phyloP scores from a whole-genome alignment of 2,329 filamentous ascomycete species.

The Talaromyces rugulosus region DNA sequence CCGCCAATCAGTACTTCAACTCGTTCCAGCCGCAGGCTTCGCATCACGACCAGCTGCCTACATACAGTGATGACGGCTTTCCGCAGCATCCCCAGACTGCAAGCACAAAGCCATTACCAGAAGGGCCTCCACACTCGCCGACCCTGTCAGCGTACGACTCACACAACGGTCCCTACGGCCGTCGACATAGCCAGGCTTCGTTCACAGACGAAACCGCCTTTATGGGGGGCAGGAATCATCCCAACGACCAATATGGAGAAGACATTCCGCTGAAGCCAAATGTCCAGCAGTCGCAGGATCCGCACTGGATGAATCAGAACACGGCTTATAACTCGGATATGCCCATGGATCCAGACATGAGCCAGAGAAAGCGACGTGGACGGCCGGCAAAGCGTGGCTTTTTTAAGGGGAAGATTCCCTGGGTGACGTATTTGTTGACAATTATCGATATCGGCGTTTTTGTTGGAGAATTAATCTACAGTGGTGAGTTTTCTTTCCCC shows the following conservation, averaged over 20 bases:
- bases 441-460: constrained; percentile 77
- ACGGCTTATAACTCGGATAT: constrained; percentile 42
- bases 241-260: constrained; percentile 36
- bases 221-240: constrained; percentile 27
- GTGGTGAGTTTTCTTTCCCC: constrained; percentile 55
- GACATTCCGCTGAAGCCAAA: constrained; percentile 39
- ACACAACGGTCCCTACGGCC: constrained; percentile 38
- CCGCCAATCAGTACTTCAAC: constrained; percentile 64
- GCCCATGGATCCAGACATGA: constrained; percentile 19
- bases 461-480: constrained; percentile 79
- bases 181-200: constrained; percentile 34
- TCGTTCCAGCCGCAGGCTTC: constrained; percentile 29
- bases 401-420: constrained; percentile 59
- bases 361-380: constrained; percentile 11
- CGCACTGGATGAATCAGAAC: constrained; percentile 41
- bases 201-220: constrained; percentile 30
- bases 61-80: constrained; percentile 27
- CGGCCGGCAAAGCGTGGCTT: constrained; percentile 37
- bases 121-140: background rate
- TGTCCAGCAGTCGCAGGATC: constrained; percentile 26
- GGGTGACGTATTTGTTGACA: constrained; percentile 78
- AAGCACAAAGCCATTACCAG: background rate
- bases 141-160: constrained; percentile 37
- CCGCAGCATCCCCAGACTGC: constrained; percentile 21
- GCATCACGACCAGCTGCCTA: constrained; percentile 24